A percentile compares a stretch with the other conserved stretches of the same genome.
Evolutionary conservation across 164 flowering plant species (phyloP).

Genomic region (Kalanchoe fedtschenkoi): DNA sequence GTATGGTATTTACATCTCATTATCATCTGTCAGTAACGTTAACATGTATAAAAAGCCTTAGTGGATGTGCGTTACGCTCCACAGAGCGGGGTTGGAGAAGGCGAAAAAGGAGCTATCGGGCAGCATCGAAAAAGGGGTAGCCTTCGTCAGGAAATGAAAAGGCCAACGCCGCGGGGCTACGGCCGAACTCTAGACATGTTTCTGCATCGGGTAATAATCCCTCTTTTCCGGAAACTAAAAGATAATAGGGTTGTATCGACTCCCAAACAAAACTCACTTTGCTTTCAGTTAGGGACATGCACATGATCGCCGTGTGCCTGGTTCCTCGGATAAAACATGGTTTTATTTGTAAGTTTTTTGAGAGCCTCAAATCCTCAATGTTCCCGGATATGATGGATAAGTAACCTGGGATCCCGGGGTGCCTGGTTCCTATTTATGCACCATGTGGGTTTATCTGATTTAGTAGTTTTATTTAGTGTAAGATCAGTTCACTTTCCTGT

Average conservation of each 20-base stretch:
- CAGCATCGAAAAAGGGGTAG: slow-evolving; percentile 81
- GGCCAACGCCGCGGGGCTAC: not conserved
- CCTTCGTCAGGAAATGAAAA: slow-evolving; percentile 55
- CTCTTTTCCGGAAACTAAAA: not conserved
- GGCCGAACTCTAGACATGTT: not conserved
- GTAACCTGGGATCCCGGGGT: no score
- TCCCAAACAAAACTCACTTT: no score
- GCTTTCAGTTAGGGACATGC: no score
- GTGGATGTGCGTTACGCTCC: not conserved
- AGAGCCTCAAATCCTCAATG: no score
- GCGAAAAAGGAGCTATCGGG: slow-evolving; percentile 81
- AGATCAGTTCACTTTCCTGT: no score
- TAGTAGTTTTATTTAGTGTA: no score
- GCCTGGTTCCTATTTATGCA: no score
- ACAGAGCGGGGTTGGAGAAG: slow-evolving; percentile 81
- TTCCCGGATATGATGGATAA: no score
- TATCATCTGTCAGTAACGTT: not conserved
- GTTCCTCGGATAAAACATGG: no score
- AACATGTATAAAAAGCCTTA: not conserved
- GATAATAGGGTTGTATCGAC: not conserved
- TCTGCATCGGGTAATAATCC: not conserved
- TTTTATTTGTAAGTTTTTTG: no score
- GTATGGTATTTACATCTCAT: slow-evolving; percentile 20
- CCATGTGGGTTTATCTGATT: no score
- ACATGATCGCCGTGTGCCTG: no score